Conservation (phyloP, 495 filamentous ascomycete genomes). For the Daldinia grandis region DNA sequence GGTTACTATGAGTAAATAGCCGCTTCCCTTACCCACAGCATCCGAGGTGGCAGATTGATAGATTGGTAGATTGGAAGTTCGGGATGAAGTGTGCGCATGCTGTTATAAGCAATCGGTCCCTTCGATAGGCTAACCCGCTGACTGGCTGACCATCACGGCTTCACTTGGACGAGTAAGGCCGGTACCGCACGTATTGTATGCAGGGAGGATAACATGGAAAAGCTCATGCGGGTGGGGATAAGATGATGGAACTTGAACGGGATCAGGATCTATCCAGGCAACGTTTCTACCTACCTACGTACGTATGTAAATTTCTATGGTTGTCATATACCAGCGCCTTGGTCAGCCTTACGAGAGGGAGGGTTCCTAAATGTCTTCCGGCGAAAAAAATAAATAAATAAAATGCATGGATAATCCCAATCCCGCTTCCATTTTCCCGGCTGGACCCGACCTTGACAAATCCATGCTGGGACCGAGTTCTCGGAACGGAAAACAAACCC, state of each 20-base stretch:
- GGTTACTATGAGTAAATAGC: slow-evolving; percentile 30
- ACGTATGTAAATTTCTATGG: slow-evolving; percentile 29
- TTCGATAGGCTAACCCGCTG: slow-evolving; percentile 3
- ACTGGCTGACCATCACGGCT: slow-evolving; percentile 1
- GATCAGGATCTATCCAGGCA: slow-evolving; percentile 20
- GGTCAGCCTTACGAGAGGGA: slow-evolving; percentile 40
- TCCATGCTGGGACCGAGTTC: slow-evolving; percentile 19
- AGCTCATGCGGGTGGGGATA: slow-evolving; percentile 29
- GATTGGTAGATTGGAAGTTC: neutral
- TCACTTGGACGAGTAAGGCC: slow-evolving; percentile 19
- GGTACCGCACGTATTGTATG: slow-evolving; percentile 16
- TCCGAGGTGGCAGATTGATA: slow-evolving; percentile 11
- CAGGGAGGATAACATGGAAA: slow-evolving; percentile 7
- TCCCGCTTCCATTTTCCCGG: slow-evolving; percentile 34
- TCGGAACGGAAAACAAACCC: slow-evolving; percentile 15
- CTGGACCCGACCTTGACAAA: slow-evolving; percentile 15
- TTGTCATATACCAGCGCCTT: slow-evolving; percentile 36
- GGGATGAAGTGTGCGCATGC: slow-evolving; percentile 2
- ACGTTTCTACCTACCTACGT: slow-evolving; percentile 1
- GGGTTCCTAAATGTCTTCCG: slow-evolving; percentile 13
- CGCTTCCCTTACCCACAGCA: slow-evolving; percentile 41
- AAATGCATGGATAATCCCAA: slow-evolving; percentile 5
- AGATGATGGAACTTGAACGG: slow-evolving; percentile 24
- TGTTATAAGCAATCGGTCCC: slow-evolving; percentile 19
- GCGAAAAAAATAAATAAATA: neutral